Evolutionary conservation across 768 basidiomycete species (phyloP).

Genomic region (Pulveroboletus ravenelii): DNA sequence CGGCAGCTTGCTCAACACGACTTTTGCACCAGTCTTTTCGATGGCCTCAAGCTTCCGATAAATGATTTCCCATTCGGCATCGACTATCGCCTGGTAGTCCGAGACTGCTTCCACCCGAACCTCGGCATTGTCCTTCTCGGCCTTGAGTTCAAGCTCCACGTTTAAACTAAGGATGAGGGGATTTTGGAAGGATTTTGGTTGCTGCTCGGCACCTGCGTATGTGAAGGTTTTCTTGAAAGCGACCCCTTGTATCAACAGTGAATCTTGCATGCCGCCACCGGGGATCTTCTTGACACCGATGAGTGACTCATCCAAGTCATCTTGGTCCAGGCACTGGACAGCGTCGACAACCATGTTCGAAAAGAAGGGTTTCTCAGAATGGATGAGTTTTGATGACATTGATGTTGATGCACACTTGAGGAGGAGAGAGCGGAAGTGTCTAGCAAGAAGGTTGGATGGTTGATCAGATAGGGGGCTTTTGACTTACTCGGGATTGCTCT

Average conservation of each 20-base stretch:
- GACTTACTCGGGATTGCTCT: conserved; percentile 81
- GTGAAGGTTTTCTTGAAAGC: conserved; percentile 99
- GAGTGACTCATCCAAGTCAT: conserved; percentile 90
- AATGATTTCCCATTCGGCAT: conserved; percentile 99
- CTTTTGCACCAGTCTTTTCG: conserved; percentile 93
- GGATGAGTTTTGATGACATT: conserved; percentile 99
- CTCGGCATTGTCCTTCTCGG: conserved; percentile 99
- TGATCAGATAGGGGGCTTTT: neutral
- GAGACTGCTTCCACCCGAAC: conserved; percentile 95
- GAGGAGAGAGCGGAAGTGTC: conserved; percentile 88
- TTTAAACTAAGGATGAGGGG: conserved; percentile 93
- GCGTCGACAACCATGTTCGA: conserved; percentile 99
- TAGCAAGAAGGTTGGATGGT: conserved; percentile 30
- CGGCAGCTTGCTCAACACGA: conserved; percentile 95
- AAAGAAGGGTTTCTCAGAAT: conserved; percentile 98
- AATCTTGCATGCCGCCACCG: conserved; percentile 97
- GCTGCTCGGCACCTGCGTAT: conserved; percentile 98
- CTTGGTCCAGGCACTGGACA: conserved; percentile 86
- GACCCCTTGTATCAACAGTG: conserved; percentile 82
- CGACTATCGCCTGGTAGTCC: conserved; percentile 98
- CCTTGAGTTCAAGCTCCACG: conserved; percentile 97
- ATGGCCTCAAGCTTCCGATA: conserved; percentile 96
- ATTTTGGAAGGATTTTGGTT: conserved; percentile 86
- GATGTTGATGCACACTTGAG: conserved; percentile 97
- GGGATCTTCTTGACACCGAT: conserved; percentile 98